phyloP scores from a whole-genome alignment of 1,139 yeast species.

The Hansenula lynferdii region DNA sequence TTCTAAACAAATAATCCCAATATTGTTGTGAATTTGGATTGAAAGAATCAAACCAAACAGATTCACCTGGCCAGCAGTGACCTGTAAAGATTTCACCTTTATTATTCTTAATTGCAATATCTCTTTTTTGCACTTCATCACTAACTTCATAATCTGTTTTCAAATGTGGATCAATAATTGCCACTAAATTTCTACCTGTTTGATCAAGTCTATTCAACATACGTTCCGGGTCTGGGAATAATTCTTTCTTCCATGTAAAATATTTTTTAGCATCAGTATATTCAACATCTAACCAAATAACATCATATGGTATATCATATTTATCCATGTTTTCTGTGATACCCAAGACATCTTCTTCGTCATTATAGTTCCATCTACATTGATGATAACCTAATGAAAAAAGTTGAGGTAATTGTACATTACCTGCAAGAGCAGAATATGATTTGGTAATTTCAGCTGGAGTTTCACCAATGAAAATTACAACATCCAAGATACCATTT shows the following conservation, averaged over 20 bases:
- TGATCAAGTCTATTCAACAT: constrained; percentile 62
- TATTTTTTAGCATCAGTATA: constrained; percentile 82
- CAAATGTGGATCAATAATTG: constrained; percentile 89
- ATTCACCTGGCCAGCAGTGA: constrained; percentile 98
- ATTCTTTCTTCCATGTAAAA: constrained; percentile 81
- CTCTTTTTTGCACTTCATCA: constrained; percentile 37
- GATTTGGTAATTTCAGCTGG: constrained; percentile 58
- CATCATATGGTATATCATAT: constrained; percentile 77
- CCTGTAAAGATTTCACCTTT: constrained; percentile 61
- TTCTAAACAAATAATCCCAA: constrained; percentile 52
- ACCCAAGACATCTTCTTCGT: constrained; percentile 73
- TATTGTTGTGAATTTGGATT: constrained; percentile 54
- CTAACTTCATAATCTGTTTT: constrained; percentile 68
- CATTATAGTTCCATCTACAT: constrained; percentile 96
- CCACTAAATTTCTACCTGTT: constrained; percentile 77
- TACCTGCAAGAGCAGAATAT: constrained; percentile 76
- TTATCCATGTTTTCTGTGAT: constrained; percentile 69
- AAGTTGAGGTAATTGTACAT: constrained; percentile 66
- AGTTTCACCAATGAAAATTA: constrained; percentile 57
- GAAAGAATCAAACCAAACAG: constrained; percentile 87
- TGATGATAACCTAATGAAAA: constrained; percentile 91
- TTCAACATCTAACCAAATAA: constrained; percentile 94
- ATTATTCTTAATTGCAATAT: constrained; percentile 38
- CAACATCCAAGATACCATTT: constrained; percentile 74
- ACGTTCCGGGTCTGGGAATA: constrained; percentile 68